A percentile compares a stretch with the other conserved stretches of the same genome.
Evolutionary conservation across 179 eudicot genomes (phyloP).

Genomic region (Drosera spatulata): DNA sequence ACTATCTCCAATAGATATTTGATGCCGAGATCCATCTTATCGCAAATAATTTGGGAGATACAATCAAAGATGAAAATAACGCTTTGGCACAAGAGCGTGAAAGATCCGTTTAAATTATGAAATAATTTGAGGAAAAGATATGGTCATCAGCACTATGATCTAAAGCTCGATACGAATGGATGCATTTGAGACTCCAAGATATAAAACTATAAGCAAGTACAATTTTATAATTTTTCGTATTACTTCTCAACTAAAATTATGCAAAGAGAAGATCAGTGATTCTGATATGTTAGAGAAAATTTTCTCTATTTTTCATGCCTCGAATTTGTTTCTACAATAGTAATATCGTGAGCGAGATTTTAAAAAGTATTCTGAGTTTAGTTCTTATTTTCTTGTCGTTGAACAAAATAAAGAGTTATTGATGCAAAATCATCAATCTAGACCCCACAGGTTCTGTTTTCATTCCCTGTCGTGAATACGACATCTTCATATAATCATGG

Average conservation of each 20-base stretch:
- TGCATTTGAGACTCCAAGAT: not conserved
- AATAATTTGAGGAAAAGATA: no score
- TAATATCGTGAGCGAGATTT: no score
- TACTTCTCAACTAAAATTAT: not conserved
- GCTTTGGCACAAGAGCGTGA: no score
- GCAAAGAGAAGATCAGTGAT: not conserved
- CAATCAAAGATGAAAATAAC: slow-evolving; percentile 1
- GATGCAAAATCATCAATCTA: no score
- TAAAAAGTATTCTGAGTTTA: no score
- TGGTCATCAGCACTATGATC: not conserved
- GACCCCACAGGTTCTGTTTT: no score
- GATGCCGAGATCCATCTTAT: slow-evolving; percentile 7
- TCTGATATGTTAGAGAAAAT: not conserved
- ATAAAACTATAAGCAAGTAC: not conserved
- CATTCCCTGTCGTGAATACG: no score
- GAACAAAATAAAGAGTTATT: no score
- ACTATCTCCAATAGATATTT: slow-evolving; percentile 2
- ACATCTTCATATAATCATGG: no score
- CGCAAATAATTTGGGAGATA: slow-evolving; percentile 7
- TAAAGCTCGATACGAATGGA: not conserved
- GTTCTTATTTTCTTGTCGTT: no score
- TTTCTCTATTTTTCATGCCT: not conserved
- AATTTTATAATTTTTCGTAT: not conserved
- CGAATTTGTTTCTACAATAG: not conserved
- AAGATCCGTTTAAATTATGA: no score